Evolutionary conservation across 495 filamentous ascomycete species (phyloP).

Genomic region (Neurospora hispaniola): DNA sequence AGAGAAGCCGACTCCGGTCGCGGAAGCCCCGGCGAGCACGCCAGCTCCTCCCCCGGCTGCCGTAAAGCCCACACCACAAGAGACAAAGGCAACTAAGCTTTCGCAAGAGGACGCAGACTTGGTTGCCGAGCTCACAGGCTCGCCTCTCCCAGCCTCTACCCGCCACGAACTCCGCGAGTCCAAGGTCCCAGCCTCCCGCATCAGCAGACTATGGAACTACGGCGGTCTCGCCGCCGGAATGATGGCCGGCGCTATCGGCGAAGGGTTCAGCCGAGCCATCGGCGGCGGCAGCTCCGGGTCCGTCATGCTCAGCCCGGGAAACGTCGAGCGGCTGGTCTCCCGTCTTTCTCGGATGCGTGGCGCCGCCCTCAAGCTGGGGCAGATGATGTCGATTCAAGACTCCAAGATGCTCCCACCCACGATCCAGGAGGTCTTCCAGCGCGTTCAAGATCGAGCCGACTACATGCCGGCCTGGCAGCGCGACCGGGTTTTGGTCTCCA

Average conservation of each 20-base stretch:
- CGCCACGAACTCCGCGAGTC: conserved; percentile 76
- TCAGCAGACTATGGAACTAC: conserved; percentile 90
- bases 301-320: conserved; percentile 75
- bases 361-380: conserved; percentile 93
- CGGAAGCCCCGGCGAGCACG: not conserved
- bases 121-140: conserved; percentile 7
- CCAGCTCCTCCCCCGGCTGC: not conserved
- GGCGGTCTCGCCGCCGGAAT: conserved; percentile 86
- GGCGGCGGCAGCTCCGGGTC: conserved; percentile 52
- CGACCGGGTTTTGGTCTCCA: conserved; percentile 64
- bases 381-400: conserved; percentile 97
- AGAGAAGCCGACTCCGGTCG: not conserved
- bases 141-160: conserved; percentile 1
- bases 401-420: conserved; percentile 85
- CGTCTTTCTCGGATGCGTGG: conserved; percentile 94
- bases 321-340: conserved; percentile 84
- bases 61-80: not conserved
- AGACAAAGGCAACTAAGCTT: not conserved
- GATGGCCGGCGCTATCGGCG: conserved; percentile 85
- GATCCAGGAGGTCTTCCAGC: conserved; percentile 77
- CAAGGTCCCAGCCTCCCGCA: conserved; percentile 74
- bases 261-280: conserved; percentile 62
- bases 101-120: conserved; percentile 7
- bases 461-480: conserved; percentile 96
- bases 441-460: conserved; percentile 93